A percentile compares a stretch with the other conserved stretches of the same genome.
Conservation (phyloP, 140 eudicot species). For the Oenanthe javanica region DNA sequence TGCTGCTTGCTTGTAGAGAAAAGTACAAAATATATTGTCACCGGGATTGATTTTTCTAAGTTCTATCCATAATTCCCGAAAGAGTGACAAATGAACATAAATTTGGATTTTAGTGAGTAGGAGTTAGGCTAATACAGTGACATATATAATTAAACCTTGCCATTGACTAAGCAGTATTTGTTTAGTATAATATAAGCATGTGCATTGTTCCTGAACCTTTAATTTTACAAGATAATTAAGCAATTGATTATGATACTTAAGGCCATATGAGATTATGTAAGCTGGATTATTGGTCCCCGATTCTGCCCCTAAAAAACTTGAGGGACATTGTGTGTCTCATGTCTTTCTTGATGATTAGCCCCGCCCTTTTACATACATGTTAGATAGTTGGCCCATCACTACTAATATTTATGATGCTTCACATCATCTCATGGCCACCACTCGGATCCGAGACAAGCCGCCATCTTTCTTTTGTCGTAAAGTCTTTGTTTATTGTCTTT, state of each 20-base stretch:
- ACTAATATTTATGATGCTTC: conserved; percentile 26
- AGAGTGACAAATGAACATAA: not conserved
- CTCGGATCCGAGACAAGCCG: conserved; percentile 10
- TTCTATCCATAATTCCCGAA: not conserved
- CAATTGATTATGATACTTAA: conserved; percentile 29
- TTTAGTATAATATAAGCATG: conserved; percentile 25
- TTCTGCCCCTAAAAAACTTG: conserved; percentile 4
- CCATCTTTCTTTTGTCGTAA: conserved; percentile 17
- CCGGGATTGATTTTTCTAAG: not conserved
- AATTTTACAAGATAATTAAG: conserved; percentile 1
- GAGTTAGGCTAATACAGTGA: not conserved
- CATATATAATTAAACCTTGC: not conserved
- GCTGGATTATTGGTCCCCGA: conserved; percentile 41
- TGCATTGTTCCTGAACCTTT: conserved; percentile 23
- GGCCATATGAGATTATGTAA: conserved; percentile 28
- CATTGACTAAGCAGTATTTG: conserved; percentile 11
- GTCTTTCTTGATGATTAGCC: conserved; percentile 20
- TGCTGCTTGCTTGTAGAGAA: not conserved
- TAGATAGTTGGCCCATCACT: conserved; percentile 16
- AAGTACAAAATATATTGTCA: not conserved
- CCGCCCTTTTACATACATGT: conserved; percentile 9
- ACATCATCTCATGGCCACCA: conserved; percentile 15
- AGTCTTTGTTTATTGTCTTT: conserved; percentile 19
- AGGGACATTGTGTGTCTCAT: conserved; percentile 17
- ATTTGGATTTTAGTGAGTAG: not conserved